A percentile compares a stretch with the other conserved stretches of the same genome.
phyloP scores from a whole-genome alignment of 2,329 filamentous ascomycete genomes.

The Akanthomyces uredinophilus region DNA sequence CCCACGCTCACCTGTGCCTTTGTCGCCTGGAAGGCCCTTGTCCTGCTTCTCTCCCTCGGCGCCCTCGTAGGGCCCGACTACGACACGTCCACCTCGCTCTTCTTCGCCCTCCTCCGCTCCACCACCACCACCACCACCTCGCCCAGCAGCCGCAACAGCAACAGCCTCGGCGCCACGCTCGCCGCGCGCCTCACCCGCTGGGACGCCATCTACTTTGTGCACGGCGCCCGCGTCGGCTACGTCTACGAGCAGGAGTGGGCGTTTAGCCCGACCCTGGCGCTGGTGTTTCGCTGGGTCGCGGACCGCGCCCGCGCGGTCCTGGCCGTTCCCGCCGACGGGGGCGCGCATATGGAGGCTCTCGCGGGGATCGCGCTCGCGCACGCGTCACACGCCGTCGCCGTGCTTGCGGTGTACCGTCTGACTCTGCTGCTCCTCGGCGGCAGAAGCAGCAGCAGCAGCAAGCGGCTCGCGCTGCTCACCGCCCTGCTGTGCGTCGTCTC shows the following conservation, averaged over 20 bases:
- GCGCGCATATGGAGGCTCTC: constrained; percentile 34
- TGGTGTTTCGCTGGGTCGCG: constrained; percentile 33
- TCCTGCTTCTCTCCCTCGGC: constrained; percentile 56
- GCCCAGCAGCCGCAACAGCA: no score
- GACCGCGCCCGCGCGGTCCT: constrained; percentile 25
- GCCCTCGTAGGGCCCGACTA: constrained; percentile 56
- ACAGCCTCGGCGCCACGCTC: constrained; percentile 27
- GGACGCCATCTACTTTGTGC: constrained; percentile 75
- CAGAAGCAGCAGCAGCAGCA: constrained; percentile 37
- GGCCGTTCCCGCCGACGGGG: constrained; percentile 14
- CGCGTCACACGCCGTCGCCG: constrained; percentile 69
- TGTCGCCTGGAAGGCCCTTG: constrained; percentile 58
- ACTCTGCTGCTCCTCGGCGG: constrained; percentile 42
- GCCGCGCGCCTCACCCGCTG: constrained; percentile 62
- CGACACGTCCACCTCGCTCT: constrained; percentile 67
- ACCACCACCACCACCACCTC: constrained; percentile 31
- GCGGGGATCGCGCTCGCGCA: constrained; percentile 66
- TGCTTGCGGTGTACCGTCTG: constrained; percentile 65
- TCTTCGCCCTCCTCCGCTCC: constrained; percentile 31
- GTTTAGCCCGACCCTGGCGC: constrained; percentile 54
- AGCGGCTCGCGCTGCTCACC: constrained; percentile 60
- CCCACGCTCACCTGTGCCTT: constrained; percentile 39
- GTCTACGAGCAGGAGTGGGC: constrained; percentile 82
- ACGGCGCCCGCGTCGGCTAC: constrained; percentile 58
- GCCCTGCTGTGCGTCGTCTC: constrained; percentile 75